Evolutionary conservation across 2,329 filamentous ascomycete species (phyloP).

Genomic region (Venturiaceae sp.): DNA sequence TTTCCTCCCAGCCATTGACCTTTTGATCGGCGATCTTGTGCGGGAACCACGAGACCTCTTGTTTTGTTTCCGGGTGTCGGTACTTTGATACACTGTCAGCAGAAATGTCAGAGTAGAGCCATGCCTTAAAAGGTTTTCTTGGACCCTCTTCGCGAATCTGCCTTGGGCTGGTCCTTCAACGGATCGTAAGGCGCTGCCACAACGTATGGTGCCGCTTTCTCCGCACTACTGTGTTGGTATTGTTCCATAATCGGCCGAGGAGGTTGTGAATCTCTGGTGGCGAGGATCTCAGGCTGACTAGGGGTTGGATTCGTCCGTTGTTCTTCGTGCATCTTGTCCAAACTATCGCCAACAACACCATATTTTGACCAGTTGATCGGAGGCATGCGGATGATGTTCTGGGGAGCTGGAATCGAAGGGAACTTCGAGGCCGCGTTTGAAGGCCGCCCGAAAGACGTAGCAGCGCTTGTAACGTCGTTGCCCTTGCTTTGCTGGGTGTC

Average conservation of each 20-base stretch:
- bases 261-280: background rate
- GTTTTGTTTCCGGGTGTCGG: too few relatives aligned
- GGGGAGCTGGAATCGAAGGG: conserved; percentile 60
- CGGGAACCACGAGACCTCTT: too few relatives aligned
- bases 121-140: background rate
- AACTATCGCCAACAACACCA: conserved; percentile 72
- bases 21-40: too few relatives aligned
- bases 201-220: background rate
- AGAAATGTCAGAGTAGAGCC: background rate
- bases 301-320: conserved; percentile 55
- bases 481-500: background rate
- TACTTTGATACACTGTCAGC: background rate
- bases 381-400: conserved; percentile 76
- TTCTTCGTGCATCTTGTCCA: conserved; percentile 78
- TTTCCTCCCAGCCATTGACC: too few relatives aligned
- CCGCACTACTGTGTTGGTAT: background rate
- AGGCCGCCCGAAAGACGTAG: too few relatives aligned
- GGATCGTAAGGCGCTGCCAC: conserved; percentile 4
- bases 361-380: conserved; percentile 95
- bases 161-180: background rate
- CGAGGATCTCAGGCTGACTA: conserved; percentile 18
- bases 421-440: conserved; percentile 32
- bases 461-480: too few relatives aligned
- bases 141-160: background rate
- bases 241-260: background rate